Conservation (phyloP, 2,329 filamentous ascomycete species). For the Talaromyces piceae region DNA sequence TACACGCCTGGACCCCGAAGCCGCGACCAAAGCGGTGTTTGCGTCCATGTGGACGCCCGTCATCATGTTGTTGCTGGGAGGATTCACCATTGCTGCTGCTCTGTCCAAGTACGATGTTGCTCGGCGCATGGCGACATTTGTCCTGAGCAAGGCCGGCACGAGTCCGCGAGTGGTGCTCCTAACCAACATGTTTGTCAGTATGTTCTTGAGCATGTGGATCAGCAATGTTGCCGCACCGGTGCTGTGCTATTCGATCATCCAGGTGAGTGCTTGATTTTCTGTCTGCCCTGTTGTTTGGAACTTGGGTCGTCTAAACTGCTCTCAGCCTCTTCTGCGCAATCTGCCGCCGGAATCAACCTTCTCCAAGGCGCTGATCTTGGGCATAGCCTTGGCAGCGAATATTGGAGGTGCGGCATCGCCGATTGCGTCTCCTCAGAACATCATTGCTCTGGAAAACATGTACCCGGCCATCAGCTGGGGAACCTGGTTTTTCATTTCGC, state of each 20-base stretch:
- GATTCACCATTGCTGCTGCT: constrained; percentile 91
- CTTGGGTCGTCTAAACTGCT: constrained; percentile 5
- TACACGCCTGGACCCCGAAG: constrained; percentile 65
- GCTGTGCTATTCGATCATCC: constrained; percentile 94
- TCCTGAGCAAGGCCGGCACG: constrained; percentile 92
- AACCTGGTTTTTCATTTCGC: constrained; percentile 91
- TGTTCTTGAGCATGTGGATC: constrained; percentile 98
- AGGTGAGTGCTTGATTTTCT: too few relatives aligned
- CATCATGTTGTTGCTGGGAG: constrained; percentile 94
- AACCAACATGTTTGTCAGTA: constrained; percentile 98
- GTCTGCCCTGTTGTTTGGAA: background rate
- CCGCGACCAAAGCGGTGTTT: constrained; percentile 78
- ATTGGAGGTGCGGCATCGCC: constrained; percentile 94
- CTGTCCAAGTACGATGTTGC: constrained; percentile 97
- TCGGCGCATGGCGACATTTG: constrained; percentile 91
- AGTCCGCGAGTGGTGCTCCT: constrained; percentile 80
- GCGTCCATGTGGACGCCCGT: constrained; percentile 98
- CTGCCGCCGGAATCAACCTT: constrained; percentile 83
- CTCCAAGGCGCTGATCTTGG: constrained; percentile 90
- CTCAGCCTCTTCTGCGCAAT: constrained; percentile 92
- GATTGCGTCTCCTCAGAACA: constrained; percentile 94
- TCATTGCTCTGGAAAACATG: constrained; percentile 96
- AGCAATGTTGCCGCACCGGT: constrained; percentile 97
- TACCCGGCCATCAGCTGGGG: constrained; percentile 83
- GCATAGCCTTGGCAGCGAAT: constrained; percentile 90